A percentile compares a stretch with the other conserved stretches of the same genome.
Evolutionary conservation across 1,139 yeast genomes (phyloP).

Genomic region (Pichia inconspicua): DNA sequence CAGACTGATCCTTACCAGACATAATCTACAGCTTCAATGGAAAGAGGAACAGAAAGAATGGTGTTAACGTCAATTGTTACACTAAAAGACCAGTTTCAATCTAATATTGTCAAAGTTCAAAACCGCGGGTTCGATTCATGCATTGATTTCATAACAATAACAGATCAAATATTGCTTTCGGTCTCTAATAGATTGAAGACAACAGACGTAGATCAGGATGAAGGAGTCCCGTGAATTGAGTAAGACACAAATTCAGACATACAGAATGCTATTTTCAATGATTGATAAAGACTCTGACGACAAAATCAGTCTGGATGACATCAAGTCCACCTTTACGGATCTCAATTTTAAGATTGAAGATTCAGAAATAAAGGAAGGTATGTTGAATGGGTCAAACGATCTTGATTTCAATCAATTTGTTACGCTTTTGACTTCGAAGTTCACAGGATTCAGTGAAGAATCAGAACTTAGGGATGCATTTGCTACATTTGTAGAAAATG

Average conservation of each 20-base stretch:
- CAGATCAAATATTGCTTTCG: background rate
- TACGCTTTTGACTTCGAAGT: slow-evolving; percentile 55
- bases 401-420: slow-evolving; percentile 66
- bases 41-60: too few relatives aligned
- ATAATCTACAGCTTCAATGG: background rate
- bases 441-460: slow-evolving; percentile 51
- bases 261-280: slow-evolving; percentile 36
- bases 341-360: slow-evolving; percentile 5
- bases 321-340: slow-evolving; percentile 37
- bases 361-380: slow-evolving; percentile 20
- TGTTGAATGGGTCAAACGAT: slow-evolving; percentile 35
- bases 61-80: too few relatives aligned
- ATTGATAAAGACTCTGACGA: slow-evolving; percentile 88
- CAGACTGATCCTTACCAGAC: background rate
- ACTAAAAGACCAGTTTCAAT: too few relatives aligned
- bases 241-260: slow-evolving; percentile 21
- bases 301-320: slow-evolving; percentile 49
- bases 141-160: background rate
- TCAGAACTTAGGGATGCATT: slow-evolving; percentile 59
- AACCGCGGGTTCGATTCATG: background rate
- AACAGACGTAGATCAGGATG: background rate
- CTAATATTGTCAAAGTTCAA: too few relatives aligned
- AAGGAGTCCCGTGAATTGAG: slow-evolving; percentile 8
- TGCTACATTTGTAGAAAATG: slow-evolving; percentile 43
- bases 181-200: too few relatives aligned